These are phyloP conservation scores for Echinochloa phyllopogon DNA, from an alignment of 176 grass and related monocot species.

Conservation along the genomic window DNA sequence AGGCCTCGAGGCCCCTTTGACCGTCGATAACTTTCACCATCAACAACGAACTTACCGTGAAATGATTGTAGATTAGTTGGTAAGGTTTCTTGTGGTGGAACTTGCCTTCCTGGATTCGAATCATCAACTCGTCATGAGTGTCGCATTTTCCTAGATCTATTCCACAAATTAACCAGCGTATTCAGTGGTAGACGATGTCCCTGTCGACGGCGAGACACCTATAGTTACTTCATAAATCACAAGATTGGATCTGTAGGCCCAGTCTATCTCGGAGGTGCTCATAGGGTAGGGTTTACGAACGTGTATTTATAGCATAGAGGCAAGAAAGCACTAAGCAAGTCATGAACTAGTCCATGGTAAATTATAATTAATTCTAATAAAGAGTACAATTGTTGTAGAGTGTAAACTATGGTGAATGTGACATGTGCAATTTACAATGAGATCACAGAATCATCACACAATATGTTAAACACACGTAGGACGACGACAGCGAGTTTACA, in stretches of 20 bases:
- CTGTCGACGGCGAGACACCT: no score
- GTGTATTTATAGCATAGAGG: not conserved
- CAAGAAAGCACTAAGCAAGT: conserved; percentile 28
- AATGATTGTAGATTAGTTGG: no score
- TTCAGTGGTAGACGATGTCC: no score
- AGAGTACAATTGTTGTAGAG: not conserved
- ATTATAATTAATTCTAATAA: conserved; percentile 4
- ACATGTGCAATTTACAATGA: conserved; percentile 30
- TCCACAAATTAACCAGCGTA: no score
- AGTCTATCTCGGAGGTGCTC: no score
- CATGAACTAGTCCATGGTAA: conserved; percentile 24
- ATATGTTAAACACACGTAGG: conserved; percentile 23
- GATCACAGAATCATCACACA: conserved; percentile 14
- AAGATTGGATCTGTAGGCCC: no score
- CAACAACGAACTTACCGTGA: not conserved
- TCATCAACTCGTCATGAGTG: no score
- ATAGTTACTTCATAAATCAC: no score
- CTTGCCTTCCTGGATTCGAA: no score
- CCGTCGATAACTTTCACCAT: not conserved
- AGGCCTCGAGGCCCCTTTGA: not conserved
- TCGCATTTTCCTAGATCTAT: no score
- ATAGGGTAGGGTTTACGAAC: no score
- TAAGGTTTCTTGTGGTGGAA: no score
- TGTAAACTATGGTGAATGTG: conserved; percentile 15
- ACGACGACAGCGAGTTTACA: conserved; percentile 31